phyloP scores from a whole-genome alignment of 2,329 filamentous ascomycete species.

The Stromatinia cepivora region DNA sequence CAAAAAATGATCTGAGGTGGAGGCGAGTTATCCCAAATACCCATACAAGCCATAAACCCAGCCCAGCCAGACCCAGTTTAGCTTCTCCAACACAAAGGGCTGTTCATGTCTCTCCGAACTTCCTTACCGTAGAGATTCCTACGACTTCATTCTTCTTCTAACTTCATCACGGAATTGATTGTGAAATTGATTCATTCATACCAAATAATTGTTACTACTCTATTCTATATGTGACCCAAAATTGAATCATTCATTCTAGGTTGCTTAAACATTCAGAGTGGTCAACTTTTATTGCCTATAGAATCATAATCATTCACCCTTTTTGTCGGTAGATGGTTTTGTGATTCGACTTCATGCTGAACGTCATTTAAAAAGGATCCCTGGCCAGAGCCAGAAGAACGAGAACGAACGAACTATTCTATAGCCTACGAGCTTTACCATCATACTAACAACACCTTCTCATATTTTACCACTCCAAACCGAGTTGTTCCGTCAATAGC shows the following conservation, averaged over 20 bases:
- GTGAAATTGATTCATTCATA: slow-evolving; percentile 10
- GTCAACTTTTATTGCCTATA: neutral
- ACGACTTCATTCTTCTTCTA: slow-evolving; percentile 12
- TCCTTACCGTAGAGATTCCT: slow-evolving; percentile 10
- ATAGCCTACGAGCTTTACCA: neutral
- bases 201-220: neutral
- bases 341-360: slow-evolving; percentile 24
- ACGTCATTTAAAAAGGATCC: slow-evolving; percentile 14
- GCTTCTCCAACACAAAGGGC: slow-evolving; percentile 19
- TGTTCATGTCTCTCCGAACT: slow-evolving; percentile 17
- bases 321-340: slow-evolving; percentile 6
- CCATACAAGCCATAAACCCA: slow-evolving; percentile 10
- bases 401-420: neutral
- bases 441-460: slow-evolving; percentile 1
- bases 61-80: slow-evolving; percentile 16
- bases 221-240: neutral
- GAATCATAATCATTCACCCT: slow-evolving; percentile 13
- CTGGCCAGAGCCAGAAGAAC: slow-evolving; percentile 20
- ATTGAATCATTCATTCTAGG: slow-evolving; percentile 11
- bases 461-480: neutral
- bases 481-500: neutral
- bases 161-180: slow-evolving; percentile 17
- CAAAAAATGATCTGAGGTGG: slow-evolving; percentile 15
- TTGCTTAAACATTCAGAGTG: neutral
- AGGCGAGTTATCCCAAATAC: slow-evolving; percentile 14